phyloP scores from a whole-genome alignment of 1,139 yeast species.

The Fermentozyma sake region DNA sequence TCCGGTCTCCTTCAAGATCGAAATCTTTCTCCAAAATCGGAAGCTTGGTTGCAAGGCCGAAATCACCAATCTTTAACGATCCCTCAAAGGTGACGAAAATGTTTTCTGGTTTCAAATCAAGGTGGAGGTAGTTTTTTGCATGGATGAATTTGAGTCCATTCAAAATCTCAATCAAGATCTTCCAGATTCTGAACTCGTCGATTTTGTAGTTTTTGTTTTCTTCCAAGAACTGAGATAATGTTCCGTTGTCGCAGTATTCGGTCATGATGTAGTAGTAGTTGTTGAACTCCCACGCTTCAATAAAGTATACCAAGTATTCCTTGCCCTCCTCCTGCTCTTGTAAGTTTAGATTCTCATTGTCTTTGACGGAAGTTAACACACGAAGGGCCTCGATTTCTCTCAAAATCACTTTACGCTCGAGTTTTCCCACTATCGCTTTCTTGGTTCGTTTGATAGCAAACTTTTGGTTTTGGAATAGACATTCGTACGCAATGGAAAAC shows the following conservation, averaged over 20 bases:
- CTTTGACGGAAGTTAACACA: slow-evolving; percentile 38
- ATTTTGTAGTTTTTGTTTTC: slow-evolving; percentile 69
- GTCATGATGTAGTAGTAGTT: slow-evolving; percentile 86
- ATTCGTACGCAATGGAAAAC: slow-evolving; percentile 82
- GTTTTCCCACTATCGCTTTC: slow-evolving; percentile 41
- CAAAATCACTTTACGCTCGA: slow-evolving; percentile 32
- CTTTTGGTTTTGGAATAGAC: slow-evolving; percentile 57
- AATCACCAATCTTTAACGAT: slow-evolving; percentile 78
- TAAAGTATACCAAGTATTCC: slow-evolving; percentile 72
- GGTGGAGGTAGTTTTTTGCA: slow-evolving; percentile 67
- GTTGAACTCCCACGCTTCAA: slow-evolving; percentile 82
- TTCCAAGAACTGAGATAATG: slow-evolving; percentile 71
- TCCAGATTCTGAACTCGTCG: slow-evolving; percentile 99
- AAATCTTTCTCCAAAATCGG: slow-evolving; percentile 55
- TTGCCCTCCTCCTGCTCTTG: slow-evolving; percentile 69
- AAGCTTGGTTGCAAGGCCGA: slow-evolving; percentile 55
- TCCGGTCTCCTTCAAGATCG: slow-evolving; percentile 96
- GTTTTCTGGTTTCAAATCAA: slow-evolving; percentile 93
- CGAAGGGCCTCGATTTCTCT: slow-evolving; percentile 45
- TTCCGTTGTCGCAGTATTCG: slow-evolving; percentile 93
- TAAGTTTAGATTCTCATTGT: slow-evolving; percentile 25
- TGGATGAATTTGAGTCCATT: slow-evolving; percentile 82
- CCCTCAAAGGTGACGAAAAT: slow-evolving; percentile 95
- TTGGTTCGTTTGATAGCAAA: slow-evolving; percentile 88
- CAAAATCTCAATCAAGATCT: slow-evolving; percentile 77